A percentile compares a stretch with the other conserved stretches of the same genome.
phyloP scores from a whole-genome alignment of 148 eudicot genomes.

The Rhododendron simsii region DNA sequence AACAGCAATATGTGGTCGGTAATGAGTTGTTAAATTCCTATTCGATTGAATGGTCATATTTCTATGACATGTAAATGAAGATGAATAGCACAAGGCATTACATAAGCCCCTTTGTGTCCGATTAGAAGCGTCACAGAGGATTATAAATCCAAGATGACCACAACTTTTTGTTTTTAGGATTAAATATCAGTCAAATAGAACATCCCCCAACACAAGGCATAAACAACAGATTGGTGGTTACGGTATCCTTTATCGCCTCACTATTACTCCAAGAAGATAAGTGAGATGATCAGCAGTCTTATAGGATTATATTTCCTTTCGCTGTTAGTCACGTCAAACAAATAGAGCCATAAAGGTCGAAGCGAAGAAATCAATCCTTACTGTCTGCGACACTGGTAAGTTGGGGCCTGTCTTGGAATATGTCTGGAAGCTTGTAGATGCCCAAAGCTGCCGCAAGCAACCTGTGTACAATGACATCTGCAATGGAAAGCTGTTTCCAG shows the following conservation, averaged over 20 bases:
- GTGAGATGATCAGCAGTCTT: background rate
- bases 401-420: slow-evolving; percentile 77
- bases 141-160: background rate
- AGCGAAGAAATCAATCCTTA: slow-evolving; percentile 33
- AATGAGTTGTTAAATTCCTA: background rate
- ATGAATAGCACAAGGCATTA: background rate
- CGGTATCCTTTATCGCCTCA: background rate
- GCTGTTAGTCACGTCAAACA: background rate
- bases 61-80: background rate
- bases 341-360: background rate
- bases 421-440: slow-evolving; percentile 70
- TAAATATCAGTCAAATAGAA: too few relatives aligned
- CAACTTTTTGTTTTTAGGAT: background rate
- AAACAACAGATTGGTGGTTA: background rate
- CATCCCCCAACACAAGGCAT: background rate
- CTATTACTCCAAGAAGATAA: background rate
- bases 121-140: background rate
- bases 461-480: slow-evolving; percentile 95
- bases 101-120: background rate
- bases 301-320: background rate
- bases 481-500: slow-evolving; percentile 14
- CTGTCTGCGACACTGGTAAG: slow-evolving; percentile 87
- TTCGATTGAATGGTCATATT: background rate
- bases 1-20: background rate
- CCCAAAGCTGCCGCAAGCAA: slow-evolving; percentile 92